Evolutionary conservation across 306 rosid species (phyloP), one percentile per base, ranked within the genome.

Genomic region (Castanospermum australe): DNA sequence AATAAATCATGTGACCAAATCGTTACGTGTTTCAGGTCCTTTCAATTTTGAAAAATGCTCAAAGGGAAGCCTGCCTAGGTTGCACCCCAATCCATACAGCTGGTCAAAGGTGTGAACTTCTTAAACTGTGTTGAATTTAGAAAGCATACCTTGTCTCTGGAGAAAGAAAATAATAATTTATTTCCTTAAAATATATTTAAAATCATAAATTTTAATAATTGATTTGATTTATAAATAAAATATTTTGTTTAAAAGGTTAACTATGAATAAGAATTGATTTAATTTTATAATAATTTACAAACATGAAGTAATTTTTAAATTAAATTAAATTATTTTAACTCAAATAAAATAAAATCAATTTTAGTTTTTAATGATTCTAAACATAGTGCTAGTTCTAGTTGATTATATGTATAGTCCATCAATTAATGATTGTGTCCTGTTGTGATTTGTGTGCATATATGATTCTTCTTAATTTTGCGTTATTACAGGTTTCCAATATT

Each of bases 61-160:
- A 77, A 72, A 77, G 68, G 90, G 84, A 75, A 73, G 51, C 73
- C 86, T 88, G 50, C 90, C 94, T 71, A 71, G 50, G 24, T 72
- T 92, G 67, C 94, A 84, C 7, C 89, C 85, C 52, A 92, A 88
- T 82, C 92, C 87, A 39, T 86, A 88, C 76, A 92, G 97, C 72
- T 92, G 97, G 97, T 92, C 97, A 48, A 88, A 89, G 94, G 94
- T 61, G 18, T 32, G 41, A 68, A 57, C 64, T 71, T 68, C 48
- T 56, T 2, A 48, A 28, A 54, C 24, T 70, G n/a, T 59, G 12
- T 21, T 35, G 5, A 25, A 28, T 47, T 13, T 25, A 32, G 7
- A 81, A 50, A 55, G 28, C 5, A 56, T 71, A 38, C 12, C 9
- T 28, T 57, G 18, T 61, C 11, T 35, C 2, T n/a, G 13, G 30